Base-by-base conservation (phyloP, 1,139 yeast genomes). In the Scheffersomyces quercinus region DNA sequence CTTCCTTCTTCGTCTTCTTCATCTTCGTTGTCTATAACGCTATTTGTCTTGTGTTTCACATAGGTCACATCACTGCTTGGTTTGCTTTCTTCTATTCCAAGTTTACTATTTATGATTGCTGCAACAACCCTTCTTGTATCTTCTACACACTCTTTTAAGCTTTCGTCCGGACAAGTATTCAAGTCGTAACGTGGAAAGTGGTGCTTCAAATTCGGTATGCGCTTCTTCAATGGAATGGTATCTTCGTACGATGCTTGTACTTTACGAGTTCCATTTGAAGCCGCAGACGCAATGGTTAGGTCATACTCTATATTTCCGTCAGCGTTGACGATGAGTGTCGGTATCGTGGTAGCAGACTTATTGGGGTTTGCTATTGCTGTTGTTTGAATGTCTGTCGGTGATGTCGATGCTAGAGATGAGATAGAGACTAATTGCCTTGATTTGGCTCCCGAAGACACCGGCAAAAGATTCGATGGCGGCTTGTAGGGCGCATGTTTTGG, bases 161-260 rank as follows among this genome's bases (percentile, higher is more conserved):
- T 51, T 24, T 62, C 64, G 44, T 70, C 70, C 5, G 67, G 67
- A 41, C 68, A 55, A 2, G 59, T 60, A 6, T 59, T 57, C 4
- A 62, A 42, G 13, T 56, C 49, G 38, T 62, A 58, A 20, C 71
- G 57, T 1, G 79, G 79, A 44, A 74, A 74, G 42, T 62, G 59
- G 45, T 73, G 79, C 30, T 64, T 66, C 44, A 74, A 56, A 38
- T 68, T 64, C 12, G 79, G 79, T 44, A 56, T 72, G 41, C 65
- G 56, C 38, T 54, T 54, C 48, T 74, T 74, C 38, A 74, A 56
- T 0, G 79, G 78, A 4, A 74, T 62, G 1, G 78, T 73, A 37
- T 70, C 75, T 40, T 67, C 70, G 46, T 62, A 66, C 1, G 70
- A 52, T 1, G 68, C 54, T 42, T 65, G 68, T 12, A 56, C 60